Base-by-base conservation (phyloP, 768 basidiomycete species). In the Collybia nuda region DNA sequence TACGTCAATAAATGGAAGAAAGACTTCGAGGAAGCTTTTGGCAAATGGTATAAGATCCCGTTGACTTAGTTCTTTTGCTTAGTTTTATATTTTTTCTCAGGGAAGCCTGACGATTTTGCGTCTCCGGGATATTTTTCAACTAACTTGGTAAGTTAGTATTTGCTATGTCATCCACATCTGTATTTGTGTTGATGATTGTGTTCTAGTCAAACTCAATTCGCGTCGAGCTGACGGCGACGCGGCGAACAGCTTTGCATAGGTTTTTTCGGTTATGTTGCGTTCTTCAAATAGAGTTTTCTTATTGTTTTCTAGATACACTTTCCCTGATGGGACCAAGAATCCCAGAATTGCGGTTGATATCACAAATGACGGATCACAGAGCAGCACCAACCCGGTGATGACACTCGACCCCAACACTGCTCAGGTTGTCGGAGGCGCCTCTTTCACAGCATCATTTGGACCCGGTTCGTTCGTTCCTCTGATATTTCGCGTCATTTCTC, bases 101-200 rank as follows among this genome's bases (percentile, higher is more conserved):
- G 82, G 11, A 68, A 71, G 26, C 78, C 82, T 3, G 83, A 85
- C 51, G 84, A 86, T 55, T 74, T 71, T 50, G 81, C 83, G 3
- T 79, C 81, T 14, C 85, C 84, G 0, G 85, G 85, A 43, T 86
- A 85, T 60, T 86, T 86, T 59, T 74, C 82, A 0, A 77, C 80
- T 1, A 84, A 84, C 56, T 66, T 85, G 11, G 45, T 47, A 23
- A 15, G 44, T 5, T 21, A 3, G 12, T 14, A 5, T 38, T 37
- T 22, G 2, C 2, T 22, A 7, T 14, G 4, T 6, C 14, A 44
- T 22, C 15, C 2, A 5, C 2, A 3, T 37, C 38, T 2, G 4
- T 8, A 2, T 21, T 29, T 28, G 38, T 22, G 21, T 3, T n/a
- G 6, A n/a, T 3, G 22, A 40, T 21, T 17, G 12, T 21, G 7